phyloP scores from a whole-genome alignment of 2,329 filamentous ascomycete species.

The Exutisphaerella laricina region DNA sequence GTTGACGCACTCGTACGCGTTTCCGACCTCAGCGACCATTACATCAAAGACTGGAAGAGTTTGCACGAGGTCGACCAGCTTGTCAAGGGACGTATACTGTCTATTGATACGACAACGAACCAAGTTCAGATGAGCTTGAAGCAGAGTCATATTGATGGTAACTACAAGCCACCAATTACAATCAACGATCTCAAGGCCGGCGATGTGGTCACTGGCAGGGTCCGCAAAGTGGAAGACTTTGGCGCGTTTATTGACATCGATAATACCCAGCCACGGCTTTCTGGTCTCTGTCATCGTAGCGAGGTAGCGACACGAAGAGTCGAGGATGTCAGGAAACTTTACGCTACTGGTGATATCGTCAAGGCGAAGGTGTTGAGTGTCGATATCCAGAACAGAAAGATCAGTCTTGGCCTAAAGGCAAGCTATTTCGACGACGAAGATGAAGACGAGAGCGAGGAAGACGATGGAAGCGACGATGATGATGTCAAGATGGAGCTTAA shows the following conservation, averaged over 20 bases:
- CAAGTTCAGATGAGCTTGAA: constrained; percentile 85
- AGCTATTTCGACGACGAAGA: constrained; percentile 70
- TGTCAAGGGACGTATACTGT: constrained; percentile 77
- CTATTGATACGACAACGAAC: constrained; percentile 61
- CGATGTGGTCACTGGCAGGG: constrained; percentile 79
- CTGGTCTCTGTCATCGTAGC: constrained; percentile 85
- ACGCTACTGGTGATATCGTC: constrained; percentile 84
- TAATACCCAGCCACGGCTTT: constrained; percentile 72
- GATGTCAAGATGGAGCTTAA: constrained; percentile 20
- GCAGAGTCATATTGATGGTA: constrained; percentile 71
- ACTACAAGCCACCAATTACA: constrained; percentile 67
- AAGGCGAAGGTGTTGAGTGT: constrained; percentile 84
- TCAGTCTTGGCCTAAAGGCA: constrained; percentile 88
- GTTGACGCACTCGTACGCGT: constrained; percentile 80
- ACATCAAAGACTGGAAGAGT: constrained; percentile 92
- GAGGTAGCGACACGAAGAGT: constrained; percentile 84
- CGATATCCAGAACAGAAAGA: constrained; percentile 65
- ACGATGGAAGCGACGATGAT: constrained; percentile 32
- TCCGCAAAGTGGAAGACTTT: constrained; percentile 91
- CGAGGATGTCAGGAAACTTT: constrained; percentile 80
- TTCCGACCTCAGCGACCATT: constrained; percentile 82
- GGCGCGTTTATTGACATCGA: constrained; percentile 92
- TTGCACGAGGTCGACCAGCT: constrained; percentile 83
- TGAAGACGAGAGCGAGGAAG: constrained; percentile 43
- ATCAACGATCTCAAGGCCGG: constrained; percentile 73